Base-by-base conservation (phyloP, 441 rosid genomes). In the Erysimum cheiri region DNA sequence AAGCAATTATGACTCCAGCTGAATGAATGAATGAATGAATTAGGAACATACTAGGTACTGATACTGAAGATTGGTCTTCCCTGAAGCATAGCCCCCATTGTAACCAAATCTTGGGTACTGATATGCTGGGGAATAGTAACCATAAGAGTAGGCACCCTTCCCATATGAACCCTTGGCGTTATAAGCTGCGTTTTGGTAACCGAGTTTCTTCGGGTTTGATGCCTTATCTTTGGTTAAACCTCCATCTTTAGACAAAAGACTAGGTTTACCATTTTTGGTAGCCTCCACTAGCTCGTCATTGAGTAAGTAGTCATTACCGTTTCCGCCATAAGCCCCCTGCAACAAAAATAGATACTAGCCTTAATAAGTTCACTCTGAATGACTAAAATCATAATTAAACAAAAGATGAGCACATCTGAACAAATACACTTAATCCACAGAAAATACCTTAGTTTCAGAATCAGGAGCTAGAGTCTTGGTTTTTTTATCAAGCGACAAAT, bases 51-150 rank as follows among this genome's bases (percentile, higher is more conserved):
- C 93, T 56, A 71, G 52, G 58, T 87, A 78, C 7, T 76, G 79
- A 62, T 68, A 69, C 0, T 78, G 84, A 69, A 74, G 81, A 50
- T 60, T 84, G 70, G 74, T 84, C 77, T 85, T 80, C 14, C 87
- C 78, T 2, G 91, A 75, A 19, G 76, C 49, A 17, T 80, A 87
- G 70, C 70, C 76, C 48, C 81, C 90, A 41, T 78, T 85, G 77
- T 60, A 83, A 41, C 81, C 77, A 63, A 72, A 83, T 49, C 83
- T 81, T 4, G 83, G 85, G 71, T 85, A 88, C 75, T 78, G 88
- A 73, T 74, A 86, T 19, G 79, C 81, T 40, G 82, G 80, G 22
- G 83, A 53, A 65, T 70, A 70, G 33, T 15, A 77, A 9, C 73
- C 77, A 50, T 74, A 59, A 14, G 84, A 59, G 37, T 73, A 58